phyloP scores from a whole-genome alignment of 768 basidiomycete genomes.

The Mycena leptocephala region DNA sequence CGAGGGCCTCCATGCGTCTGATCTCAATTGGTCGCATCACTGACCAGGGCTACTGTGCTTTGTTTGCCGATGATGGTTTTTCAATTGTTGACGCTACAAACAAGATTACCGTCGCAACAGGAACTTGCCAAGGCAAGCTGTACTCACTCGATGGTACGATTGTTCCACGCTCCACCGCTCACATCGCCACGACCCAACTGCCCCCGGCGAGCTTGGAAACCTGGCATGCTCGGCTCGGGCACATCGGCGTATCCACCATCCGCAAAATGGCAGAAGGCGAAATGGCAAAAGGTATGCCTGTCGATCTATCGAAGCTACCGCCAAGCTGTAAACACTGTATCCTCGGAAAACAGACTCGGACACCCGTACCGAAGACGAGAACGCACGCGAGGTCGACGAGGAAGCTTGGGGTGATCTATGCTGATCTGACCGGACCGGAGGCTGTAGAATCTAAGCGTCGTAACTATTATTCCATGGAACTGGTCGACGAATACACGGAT shows the following conservation, averaged over 20 bases:
- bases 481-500: constrained; percentile 8
- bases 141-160: neutral
- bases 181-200: neutral
- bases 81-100: neutral
- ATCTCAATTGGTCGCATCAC: constrained; percentile 35
- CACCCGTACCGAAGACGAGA: constrained; percentile 29
- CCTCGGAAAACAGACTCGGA: constrained; percentile 32
- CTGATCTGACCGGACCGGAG: constrained; percentile 34
- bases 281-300: constrained; percentile 35
- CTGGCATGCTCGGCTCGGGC: constrained; percentile 39
- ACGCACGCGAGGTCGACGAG: constrained; percentile 1
- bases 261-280: constrained; percentile 15
- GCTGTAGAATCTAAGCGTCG: constrained; percentile 12
- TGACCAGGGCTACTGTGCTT: neutral
- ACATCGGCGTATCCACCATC: constrained; percentile 30
- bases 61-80: constrained; percentile 17
- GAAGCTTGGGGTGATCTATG: constrained; percentile 27
- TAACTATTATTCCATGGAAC: neutral
- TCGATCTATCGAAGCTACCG: constrained; percentile 27
- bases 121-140: neutral
- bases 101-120: constrained; percentile 9
- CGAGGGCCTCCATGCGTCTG: no score
- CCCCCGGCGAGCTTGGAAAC: constrained; percentile 7
- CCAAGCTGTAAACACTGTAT: constrained; percentile 36
- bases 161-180: neutral